These are phyloP conservation scores for Fusarium lyarnte DNA, from an alignment of 2,329 filamentous ascomycete species.

Conservation along the genomic window DNA sequence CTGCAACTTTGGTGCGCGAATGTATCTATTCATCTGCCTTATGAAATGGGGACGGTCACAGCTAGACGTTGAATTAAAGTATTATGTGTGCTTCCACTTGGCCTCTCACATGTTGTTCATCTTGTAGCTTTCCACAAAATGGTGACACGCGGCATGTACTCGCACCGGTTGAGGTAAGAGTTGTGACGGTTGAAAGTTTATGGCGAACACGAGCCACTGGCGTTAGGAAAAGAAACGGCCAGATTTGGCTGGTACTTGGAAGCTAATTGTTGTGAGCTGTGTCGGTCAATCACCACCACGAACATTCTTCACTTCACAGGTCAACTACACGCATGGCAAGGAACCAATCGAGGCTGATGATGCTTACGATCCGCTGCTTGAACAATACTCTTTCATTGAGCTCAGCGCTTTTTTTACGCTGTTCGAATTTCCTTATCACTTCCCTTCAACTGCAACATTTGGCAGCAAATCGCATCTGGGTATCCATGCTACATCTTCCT, in stretches of 20 bases:
- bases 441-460: slow-evolving; percentile 3
- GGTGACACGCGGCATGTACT: not conserved
- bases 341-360: slow-evolving; percentile 7
- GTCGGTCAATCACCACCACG: not conserved
- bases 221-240: not conserved
- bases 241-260: not conserved
- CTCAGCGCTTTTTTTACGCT: slow-evolving; percentile 29
- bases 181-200: not conserved
- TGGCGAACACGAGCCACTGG: not conserved
- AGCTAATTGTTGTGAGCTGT: not conserved
- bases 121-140: slow-evolving; percentile 1
- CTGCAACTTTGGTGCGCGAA: slow-evolving; percentile 36
- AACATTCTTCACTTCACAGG: not conserved
- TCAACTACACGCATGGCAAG: slow-evolving; percentile 15
- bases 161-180: not conserved
- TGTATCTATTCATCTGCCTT: slow-evolving; percentile 37
- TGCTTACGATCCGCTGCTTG: slow-evolving; percentile 40
- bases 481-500: slow-evolving; percentile 16
- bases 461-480: slow-evolving; percentile 14
- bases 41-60: slow-evolving; percentile 20
- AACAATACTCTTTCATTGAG: slow-evolving; percentile 37
- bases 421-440: slow-evolving; percentile 15
- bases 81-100: slow-evolving; percentile 31
- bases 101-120: not conserved
- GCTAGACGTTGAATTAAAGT: slow-evolving; percentile 40